These are phyloP conservation scores for Protea cynaroides DNA, from an alignment of 164 flowering plant genomes.

Conservation along the genomic window DNA sequence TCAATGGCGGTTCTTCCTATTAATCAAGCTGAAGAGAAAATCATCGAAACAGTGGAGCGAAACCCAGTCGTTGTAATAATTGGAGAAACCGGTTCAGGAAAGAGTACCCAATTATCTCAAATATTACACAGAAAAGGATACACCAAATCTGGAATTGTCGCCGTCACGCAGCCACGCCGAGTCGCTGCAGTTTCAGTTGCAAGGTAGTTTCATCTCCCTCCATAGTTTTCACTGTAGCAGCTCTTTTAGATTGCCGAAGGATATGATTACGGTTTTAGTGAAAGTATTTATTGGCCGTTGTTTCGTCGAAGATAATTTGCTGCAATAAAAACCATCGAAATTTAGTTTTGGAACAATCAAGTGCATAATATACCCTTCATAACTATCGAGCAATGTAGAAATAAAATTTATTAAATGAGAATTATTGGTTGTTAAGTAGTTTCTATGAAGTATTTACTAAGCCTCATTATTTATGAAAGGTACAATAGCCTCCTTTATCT, in stretches of 20 bases:
- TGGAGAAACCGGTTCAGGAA: conserved; percentile 98
- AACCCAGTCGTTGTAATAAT: conserved; percentile 75
- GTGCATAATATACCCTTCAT: no score
- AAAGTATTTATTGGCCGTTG: not conserved
- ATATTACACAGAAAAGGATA: conserved; percentile 70
- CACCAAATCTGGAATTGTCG: conserved; percentile 47
- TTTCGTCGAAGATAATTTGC: not conserved
- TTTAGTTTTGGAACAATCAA: not conserved
- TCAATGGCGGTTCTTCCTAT: conserved; percentile 68
- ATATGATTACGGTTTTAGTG: not conserved
- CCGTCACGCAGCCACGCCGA: conserved; percentile 92
- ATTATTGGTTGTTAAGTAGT: no score
- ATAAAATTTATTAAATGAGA: no score
- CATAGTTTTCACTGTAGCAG: no score
- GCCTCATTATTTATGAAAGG: no score
- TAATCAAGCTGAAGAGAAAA: conserved; percentile 76
- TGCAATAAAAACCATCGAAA: not conserved
- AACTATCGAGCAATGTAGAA: no score
- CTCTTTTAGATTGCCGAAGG: not conserved
- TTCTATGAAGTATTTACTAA: no score
- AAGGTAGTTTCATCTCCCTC: conserved; percentile 28
- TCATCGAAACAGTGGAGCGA: conserved; percentile 59
- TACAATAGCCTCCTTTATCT: no score
- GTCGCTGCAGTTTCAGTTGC: conserved; percentile 96
- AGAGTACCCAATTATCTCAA: conserved; percentile 98